Evolutionary conservation across 352 stramenopile species (phyloP), one percentile per base, ranked within the genome.

Genomic region (Pythium volutum): DNA sequence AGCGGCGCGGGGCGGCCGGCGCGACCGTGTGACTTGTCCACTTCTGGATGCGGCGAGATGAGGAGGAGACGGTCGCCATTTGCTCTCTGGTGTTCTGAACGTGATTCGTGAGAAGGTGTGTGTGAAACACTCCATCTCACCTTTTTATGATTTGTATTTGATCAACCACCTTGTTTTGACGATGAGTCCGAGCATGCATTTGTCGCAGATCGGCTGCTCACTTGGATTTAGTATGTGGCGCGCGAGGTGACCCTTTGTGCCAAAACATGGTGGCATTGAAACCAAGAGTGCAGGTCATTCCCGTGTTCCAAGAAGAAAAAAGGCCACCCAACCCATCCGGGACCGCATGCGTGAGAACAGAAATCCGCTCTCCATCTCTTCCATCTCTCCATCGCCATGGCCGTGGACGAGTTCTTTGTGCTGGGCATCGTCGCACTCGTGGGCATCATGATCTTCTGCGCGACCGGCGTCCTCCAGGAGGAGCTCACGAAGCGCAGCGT

Each of bases 361-460:
- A 63, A 63, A 10, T 9, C 41, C 14, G 31, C 47, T 31, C 34
- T 27, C 25, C 27, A 9, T 23, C 15, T 34, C 50, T 25, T 47
- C 51, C n/a, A 2, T 36, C 46, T 14, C 27, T 22, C 3, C 16
- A 34, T 22, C 54, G 43, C 20, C 51, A 67, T 62, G 60, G 51
- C 41, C 36, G 36, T 43, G n/a, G 33, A 50, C 43, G 60, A 67
- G 53, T 27, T 67, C 27, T 51, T 62, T 11, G 20, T 62, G 23
- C 18, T 57, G 29, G 60, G 52, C 29, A 51, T 74, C 55, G 69
- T 83, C 43, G 67, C 77, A 25, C 61, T 80, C 36, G 43, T 71
- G 29, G 60, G 77, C 58, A 70, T 76, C 54, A 51, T 79, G 31
- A 64, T 64, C 34, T 86, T 89, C 69, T 83, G 84, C 59, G 52